Base-by-base conservation (phyloP, 2,329 filamentous ascomycete species). In the Claviceps arundinis region DNA sequence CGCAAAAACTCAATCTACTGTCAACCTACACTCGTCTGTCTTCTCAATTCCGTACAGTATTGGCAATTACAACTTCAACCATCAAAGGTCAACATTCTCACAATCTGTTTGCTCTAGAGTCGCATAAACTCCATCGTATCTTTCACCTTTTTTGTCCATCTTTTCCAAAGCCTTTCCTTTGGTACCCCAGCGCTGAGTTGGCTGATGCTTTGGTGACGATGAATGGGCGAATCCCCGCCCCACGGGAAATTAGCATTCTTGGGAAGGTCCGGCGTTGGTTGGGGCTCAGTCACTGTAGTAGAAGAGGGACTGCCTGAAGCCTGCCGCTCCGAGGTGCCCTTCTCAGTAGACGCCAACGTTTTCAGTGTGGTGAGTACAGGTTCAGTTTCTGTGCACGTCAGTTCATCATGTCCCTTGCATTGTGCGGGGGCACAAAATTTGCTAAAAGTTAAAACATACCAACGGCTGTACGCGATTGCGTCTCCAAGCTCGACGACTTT, bases 161-260 rank as follows among this genome's bases (percentile, higher is more conserved):
- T 19, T 40, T 41, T 46, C 52, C 50, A 49, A 24, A 53, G 38
- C 26, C 52, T 54, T 22, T 51, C 56, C 19, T 53, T 52, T 38
- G 47, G 48, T 22, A 58, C 52, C 22, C 60, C 62, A n/a, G 58
- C 50, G 34, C 57, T 54, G 3, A 63, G 57, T n/a, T 57, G 56
- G 7, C 59, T 59, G 47, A 61, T 57, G 50, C 64, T 63, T 34
- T 63, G 61, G 48, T 68, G 65, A 5, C 66, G 65, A 54, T 70
- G 66, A 37, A 65, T 52, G 1, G 66, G 66, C 40, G 62, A 66
- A 54, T 63, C 59, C 34, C 62, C 64, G 11, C 65, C 67, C 67
- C 67, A 69, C 1, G 68, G 67, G 26, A 60, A 68, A 52, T 66
- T 64, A 16, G 63, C 59, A 34, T 65, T 63, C 2, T 58, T 56